Evolutionary conservation across 768 basidiomycete genomes (phyloP).

Genomic region (Exidia glandulosa): DNA sequence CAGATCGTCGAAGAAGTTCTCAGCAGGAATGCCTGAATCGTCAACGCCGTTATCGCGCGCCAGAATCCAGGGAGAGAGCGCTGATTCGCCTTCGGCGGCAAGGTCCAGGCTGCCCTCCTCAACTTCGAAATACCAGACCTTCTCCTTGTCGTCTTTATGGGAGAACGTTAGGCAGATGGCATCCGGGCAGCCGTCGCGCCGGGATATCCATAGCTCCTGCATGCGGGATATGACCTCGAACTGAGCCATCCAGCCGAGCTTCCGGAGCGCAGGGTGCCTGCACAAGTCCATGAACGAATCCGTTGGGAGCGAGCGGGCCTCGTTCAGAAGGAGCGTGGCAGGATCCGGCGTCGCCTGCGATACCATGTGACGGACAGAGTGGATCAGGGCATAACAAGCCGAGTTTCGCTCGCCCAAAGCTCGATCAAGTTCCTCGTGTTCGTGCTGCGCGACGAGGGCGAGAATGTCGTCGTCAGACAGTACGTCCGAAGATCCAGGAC

Average conservation of each 20-base stretch:
- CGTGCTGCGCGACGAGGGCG: slow-evolving; percentile 16
- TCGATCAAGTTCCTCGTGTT: slow-evolving; percentile 11
- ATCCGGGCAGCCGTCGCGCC: slow-evolving; percentile 39
- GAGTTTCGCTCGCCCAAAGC: slow-evolving; percentile 25
- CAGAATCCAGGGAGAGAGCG: slow-evolving; percentile 37
- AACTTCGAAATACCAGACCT: slow-evolving; percentile 29
- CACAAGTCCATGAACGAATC: slow-evolving; percentile 37
- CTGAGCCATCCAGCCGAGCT: slow-evolving; percentile 19
- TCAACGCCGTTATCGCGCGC: slow-evolving; percentile 17
- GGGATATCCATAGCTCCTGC: slow-evolving; percentile 34
- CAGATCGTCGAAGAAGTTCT: slow-evolving; percentile 40
- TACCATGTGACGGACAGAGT: slow-evolving; percentile 22
- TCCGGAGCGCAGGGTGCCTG: slow-evolving; percentile 28
- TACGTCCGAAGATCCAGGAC: slow-evolving; percentile 12
- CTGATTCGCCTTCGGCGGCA: slow-evolving; percentile 19
- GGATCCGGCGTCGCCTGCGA: slow-evolving; percentile 6
- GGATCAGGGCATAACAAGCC: slow-evolving; percentile 24
- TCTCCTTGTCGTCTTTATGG: slow-evolving; percentile 15
- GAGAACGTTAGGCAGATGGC: slow-evolving; percentile 27
- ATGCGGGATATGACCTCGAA: slow-evolving; percentile 39
- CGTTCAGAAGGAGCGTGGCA: slow-evolving; percentile 30
- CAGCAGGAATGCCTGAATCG: slow-evolving; percentile 27
- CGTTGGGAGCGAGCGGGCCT: slow-evolving; percentile 27
- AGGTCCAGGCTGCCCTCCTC: slow-evolving; percentile 33
- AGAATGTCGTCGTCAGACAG: slow-evolving; percentile 33